Base-by-base conservation (phyloP, 2,329 filamentous ascomycete species). In the Diaporthe sp. region DNA sequence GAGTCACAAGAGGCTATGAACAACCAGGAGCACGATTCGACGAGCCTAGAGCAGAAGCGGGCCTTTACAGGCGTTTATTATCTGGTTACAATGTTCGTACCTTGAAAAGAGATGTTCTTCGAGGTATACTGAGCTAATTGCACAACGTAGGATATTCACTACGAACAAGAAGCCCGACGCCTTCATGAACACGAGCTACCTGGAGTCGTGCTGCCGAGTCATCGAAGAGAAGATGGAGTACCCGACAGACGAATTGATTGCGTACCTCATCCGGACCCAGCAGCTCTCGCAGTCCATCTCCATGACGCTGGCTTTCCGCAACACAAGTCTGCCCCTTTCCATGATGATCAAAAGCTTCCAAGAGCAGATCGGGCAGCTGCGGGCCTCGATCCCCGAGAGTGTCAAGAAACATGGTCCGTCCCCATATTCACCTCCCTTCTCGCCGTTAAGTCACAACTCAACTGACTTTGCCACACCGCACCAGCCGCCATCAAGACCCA, bases 41-140 rank as follows among this genome's bases (percentile, higher is more conserved):
- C 75, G 25, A 81, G 81, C 31, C 77, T 89, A 13, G 86, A 89
- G 73, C 80, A 85, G 61, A 84, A 88, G 81, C 83, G 88, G 59
- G 86, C 87, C 0, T 88, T 87, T 78, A 84, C 84, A 0, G 88
- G 87, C 3, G 87, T 86, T 5, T 90, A 88, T 75, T 89, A 89
- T 73, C 78, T 89, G 5, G 87, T 88, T 42, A 87, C 87, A 9
- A 78, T 87, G 87, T 88, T 75, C 79, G 86, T 82, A 39, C 2
- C 44, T 31, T 8, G 17, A 0, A 46, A 9, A 3, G 12, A 1
- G 8, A 2, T 9, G 0, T 3, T 44, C 22, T 25, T n/a, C 8
- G 8, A 19, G 17, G 8, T 13, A 9, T 15, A 17, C 25, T 19
- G 25, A 7, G 59, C 59, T 73, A 68, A 13, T 19, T 1, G 8